Percentiles rank a stretch among this genome's conserved stretches.
These are phyloP conservation scores for Blastobotrys malaysiensis DNA, from an alignment of 1,139 yeast species.

Conservation along the genomic window DNA sequence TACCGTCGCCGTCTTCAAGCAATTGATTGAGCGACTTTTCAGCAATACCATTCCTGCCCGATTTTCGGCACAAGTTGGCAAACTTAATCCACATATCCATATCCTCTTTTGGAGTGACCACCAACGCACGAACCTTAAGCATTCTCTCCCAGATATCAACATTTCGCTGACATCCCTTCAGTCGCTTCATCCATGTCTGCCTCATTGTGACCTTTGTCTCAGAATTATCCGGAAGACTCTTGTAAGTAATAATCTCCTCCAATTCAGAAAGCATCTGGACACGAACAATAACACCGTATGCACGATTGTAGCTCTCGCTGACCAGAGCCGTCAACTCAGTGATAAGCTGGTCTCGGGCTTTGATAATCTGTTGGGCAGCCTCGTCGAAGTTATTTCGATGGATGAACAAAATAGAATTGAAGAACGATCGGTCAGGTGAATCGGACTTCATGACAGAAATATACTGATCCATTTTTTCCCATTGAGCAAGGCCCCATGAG, in stretches of 20 bases:
- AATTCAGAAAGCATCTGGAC: slow-evolving; percentile 96
- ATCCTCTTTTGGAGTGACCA: slow-evolving; percentile 91
- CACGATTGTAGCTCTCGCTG: slow-evolving; percentile 93
- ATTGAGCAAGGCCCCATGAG: slow-evolving; percentile 97
- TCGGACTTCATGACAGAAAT: slow-evolving; percentile 85
- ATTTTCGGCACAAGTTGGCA: slow-evolving; percentile 91
- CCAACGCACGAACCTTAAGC: slow-evolving; percentile 88
- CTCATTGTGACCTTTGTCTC: slow-evolving; percentile 75
- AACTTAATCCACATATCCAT: slow-evolving; percentile 98
- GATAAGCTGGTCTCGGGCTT: slow-evolving; percentile 82
- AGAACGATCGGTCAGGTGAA: slow-evolving; percentile 91
- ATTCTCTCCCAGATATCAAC: slow-evolving; percentile 98
- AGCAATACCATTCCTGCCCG: slow-evolving; percentile 87
- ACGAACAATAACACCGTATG: slow-evolving; percentile 93
- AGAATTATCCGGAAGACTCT: slow-evolving; percentile 66
- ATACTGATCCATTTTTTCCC: slow-evolving; percentile 95
- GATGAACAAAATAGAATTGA: slow-evolving; percentile 79
- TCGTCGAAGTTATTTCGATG: slow-evolving; percentile 84
- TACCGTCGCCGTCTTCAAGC: slow-evolving; percentile 42
- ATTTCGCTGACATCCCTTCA: slow-evolving; percentile 90
- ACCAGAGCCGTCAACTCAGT: slow-evolving; percentile 93
- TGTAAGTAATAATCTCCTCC: slow-evolving; percentile 89
- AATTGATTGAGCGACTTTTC: slow-evolving; percentile 82
- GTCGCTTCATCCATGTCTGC: slow-evolving; percentile 89
- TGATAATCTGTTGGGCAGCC: slow-evolving; percentile 70